A percentile compares a stretch with the other conserved stretches of the same genome.
These are phyloP conservation scores for Amaranthus cruentus DNA, from an alignment of 148 eudicot species.

Conservation along the genomic window DNA sequence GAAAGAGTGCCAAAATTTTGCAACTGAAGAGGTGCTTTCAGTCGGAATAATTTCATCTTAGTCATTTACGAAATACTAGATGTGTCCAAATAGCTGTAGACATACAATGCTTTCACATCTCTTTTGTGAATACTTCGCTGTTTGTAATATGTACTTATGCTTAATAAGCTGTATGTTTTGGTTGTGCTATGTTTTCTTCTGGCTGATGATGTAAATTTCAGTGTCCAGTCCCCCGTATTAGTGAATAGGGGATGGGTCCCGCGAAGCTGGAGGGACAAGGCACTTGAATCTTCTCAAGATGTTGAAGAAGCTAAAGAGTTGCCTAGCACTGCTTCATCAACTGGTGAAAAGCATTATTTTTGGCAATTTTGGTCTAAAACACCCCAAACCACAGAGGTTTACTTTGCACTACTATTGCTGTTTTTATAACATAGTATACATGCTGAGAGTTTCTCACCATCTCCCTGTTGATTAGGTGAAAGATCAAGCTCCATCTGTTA, in stretches of 20 bases:
- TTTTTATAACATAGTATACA: conserved; percentile 8
- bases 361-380: conserved; percentile 80
- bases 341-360: conserved; percentile 40
- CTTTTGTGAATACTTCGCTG: not conserved
- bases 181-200: conserved; percentile 8
- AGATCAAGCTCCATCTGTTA: conserved; percentile 48
- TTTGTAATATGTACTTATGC: not conserved
- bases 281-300: conserved; percentile 32
- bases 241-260: conserved; percentile 99
- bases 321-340: conserved; percentile 25
- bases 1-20: not conserved
- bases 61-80: not conserved
- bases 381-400: conserved; percentile 42
- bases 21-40: too few species aligned
- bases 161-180: not conserved
- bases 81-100: not conserved
- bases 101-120: not conserved
- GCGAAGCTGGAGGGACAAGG: conserved; percentile 86
- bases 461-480: conserved; percentile 21
- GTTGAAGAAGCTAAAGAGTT: conserved; percentile 23
- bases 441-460: not conserved
- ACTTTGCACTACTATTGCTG: not conserved
- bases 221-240: conserved; percentile 74
- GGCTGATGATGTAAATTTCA: conserved; percentile 38
- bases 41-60: not conserved